These are phyloP conservation scores for Lachnellula suecica DNA, from an alignment of 2,329 filamentous ascomycete genomes.

Conservation along the genomic window DNA sequence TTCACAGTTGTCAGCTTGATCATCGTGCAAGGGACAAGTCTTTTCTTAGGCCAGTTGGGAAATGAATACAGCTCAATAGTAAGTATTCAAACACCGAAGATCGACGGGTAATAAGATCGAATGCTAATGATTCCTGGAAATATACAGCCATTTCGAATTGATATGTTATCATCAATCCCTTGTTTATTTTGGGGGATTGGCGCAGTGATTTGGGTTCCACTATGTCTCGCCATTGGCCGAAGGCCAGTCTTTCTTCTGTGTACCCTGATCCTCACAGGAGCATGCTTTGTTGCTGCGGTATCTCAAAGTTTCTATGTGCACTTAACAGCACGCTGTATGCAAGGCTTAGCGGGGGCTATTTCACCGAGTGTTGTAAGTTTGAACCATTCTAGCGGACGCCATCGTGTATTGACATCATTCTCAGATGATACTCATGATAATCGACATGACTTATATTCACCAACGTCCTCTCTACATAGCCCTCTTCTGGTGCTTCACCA, in stretches of 20 bases:
- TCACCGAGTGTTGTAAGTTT: constrained; percentile 31
- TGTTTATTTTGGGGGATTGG: constrained; percentile 37
- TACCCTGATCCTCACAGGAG: constrained; percentile 28
- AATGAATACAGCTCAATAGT: constrained; percentile 25
- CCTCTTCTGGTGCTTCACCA: constrained; percentile 34
- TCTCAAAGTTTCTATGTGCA: constrained; percentile 30
- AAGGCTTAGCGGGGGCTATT: constrained; percentile 35
- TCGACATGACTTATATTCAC: constrained; percentile 40
- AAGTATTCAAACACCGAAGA: background rate
- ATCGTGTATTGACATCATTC: background rate
- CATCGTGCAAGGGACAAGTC: constrained; percentile 24
- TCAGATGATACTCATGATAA: constrained; percentile 36
- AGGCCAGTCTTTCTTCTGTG: constrained; percentile 36
- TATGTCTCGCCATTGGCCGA: constrained; percentile 37
- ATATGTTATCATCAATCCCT: constrained; percentile 30
- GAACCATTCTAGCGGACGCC: background rate
- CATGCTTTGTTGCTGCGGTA: constrained; percentile 29
- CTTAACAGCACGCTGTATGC: constrained; percentile 31
- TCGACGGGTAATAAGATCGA: background rate
- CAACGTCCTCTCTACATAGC: constrained; percentile 36
- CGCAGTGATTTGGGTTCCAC: constrained; percentile 37
- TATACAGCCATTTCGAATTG: constrained; percentile 26
- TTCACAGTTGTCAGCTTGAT: constrained; percentile 24
- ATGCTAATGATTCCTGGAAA: constrained; percentile 12
- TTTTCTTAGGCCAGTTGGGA: constrained; percentile 20